Conservation (phyloP, 345 rosid species). For the Linum tenue region DNA sequence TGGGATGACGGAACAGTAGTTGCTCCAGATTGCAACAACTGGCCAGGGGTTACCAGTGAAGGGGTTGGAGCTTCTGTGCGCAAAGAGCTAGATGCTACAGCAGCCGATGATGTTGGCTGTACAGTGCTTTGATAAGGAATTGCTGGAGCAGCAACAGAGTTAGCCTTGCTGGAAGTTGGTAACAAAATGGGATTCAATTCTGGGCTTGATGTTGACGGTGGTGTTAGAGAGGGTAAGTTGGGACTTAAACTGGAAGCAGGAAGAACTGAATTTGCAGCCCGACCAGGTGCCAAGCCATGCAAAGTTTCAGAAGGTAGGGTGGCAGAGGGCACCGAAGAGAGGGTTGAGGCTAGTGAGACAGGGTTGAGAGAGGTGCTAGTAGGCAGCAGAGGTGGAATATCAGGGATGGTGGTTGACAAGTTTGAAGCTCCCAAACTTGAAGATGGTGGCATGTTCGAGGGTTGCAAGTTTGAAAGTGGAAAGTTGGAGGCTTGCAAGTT, state of each 20-base stretch:
- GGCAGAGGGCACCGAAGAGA: neutral
- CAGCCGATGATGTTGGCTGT: conserved; percentile 13
- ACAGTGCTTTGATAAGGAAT: conserved; percentile 21
- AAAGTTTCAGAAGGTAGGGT: conserved; percentile 1
- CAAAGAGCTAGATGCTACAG: conserved; percentile 15
- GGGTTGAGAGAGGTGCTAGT: neutral
- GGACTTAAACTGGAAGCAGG: conserved; percentile 16
- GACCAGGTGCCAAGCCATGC: conserved; percentile 15
- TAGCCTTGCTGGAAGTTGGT: conserved; percentile 16
- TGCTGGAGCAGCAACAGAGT: conserved; percentile 11
- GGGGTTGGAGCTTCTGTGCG: conserved; percentile 19
- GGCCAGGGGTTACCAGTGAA: conserved; percentile 33
- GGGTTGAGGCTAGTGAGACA: neutral
- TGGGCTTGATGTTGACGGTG: conserved; percentile 14
- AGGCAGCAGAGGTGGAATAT: neutral
- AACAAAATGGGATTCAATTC: conserved; percentile 13
- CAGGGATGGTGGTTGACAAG: conserved; percentile 3
- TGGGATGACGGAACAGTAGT: conserved; percentile 12
- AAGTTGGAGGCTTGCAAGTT: conserved; percentile 12
- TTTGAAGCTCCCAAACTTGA: conserved; percentile 9
- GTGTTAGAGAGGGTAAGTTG: conserved; percentile 16
- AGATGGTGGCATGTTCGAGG: conserved; percentile 11
- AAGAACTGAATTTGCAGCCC: conserved; percentile 15
- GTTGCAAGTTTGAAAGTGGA: conserved; percentile 14
- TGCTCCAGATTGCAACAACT: conserved; percentile 26